A percentile compares a stretch with the other conserved stretches of the same genome.
Conservation (phyloP, 768 basidiomycete species). For the Rickenella mellea region DNA sequence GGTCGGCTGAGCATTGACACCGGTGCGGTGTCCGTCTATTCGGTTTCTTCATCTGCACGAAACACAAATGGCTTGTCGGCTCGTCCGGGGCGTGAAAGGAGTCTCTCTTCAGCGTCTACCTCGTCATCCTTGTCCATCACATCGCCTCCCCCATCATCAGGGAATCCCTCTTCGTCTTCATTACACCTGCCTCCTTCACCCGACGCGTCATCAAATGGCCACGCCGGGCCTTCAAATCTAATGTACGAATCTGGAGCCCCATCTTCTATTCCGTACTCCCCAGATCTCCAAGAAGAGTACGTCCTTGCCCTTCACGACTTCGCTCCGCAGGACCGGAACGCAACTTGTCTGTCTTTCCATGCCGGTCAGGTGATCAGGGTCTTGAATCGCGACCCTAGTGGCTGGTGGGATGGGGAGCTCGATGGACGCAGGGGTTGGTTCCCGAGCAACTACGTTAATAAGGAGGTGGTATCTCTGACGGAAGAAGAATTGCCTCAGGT, state of each 20-base stretch:
- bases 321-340: slow-evolving; percentile 53
- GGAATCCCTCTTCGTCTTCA: slow-evolving; percentile 44
- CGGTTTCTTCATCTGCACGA: neutral
- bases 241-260: slow-evolving; percentile 1
- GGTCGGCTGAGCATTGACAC: neutral
- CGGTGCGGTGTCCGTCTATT: neutral
- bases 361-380: slow-evolving; percentile 90
- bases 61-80: neutral
- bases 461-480: slow-evolving; percentile 46
- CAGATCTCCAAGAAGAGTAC: slow-evolving; percentile 35
- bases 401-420: slow-evolving; percentile 99
- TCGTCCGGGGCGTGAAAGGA: slow-evolving; percentile 27
- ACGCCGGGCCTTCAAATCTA: slow-evolving; percentile 2
- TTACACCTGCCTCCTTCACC: slow-evolving; percentile 15
- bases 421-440: slow-evolving; percentile 92
- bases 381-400: slow-evolving; percentile 75
- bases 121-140: slow-evolving; percentile 46
- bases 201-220: slow-evolving; percentile 9
- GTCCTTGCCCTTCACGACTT: slow-evolving; percentile 94
- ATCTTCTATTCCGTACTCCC: slow-evolving; percentile 5
- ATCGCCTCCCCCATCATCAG: slow-evolving; percentile 44
- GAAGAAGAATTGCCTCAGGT: slow-evolving; percentile 45
- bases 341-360: slow-evolving; percentile 80
- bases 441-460: slow-evolving; percentile 90
- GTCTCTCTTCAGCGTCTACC: slow-evolving; percentile 46